Evolutionary conservation across 2,329 filamentous ascomycete genomes (phyloP).

Genomic region (Penicillium sp.): DNA sequence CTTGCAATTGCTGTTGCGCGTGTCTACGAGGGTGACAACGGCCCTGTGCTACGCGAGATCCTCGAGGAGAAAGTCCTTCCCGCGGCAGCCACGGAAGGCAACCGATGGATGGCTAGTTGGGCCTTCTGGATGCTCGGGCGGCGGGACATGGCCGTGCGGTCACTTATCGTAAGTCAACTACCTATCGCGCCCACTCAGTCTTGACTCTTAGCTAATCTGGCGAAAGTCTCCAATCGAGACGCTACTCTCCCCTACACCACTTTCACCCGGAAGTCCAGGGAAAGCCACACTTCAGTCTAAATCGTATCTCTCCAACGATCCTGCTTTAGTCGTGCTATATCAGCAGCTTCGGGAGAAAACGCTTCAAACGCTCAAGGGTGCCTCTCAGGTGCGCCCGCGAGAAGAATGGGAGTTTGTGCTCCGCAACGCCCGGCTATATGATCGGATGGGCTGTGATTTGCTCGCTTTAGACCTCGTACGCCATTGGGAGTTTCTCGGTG

Average conservation of each 20-base stretch:
- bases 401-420: slow-evolving; percentile 86
- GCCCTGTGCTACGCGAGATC: slow-evolving; percentile 65
- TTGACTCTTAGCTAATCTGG: not conserved
- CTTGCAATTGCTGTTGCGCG: slow-evolving; percentile 82
- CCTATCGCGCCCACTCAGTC: not conserved
- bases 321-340: slow-evolving; percentile 81
- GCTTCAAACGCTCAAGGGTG: slow-evolving; percentile 76
- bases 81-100: slow-evolving; percentile 70
- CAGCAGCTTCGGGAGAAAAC: slow-evolving; percentile 75
- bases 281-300: slow-evolving; percentile 57
- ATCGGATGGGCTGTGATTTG: slow-evolving; percentile 88
- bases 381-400: slow-evolving; percentile 68
- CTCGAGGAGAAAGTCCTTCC: slow-evolving; percentile 74
- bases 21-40: slow-evolving; percentile 80
- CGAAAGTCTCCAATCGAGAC: slow-evolving; percentile 69
- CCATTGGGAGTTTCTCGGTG: slow-evolving; percentile 46
- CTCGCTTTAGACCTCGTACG: slow-evolving; percentile 71
- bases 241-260: slow-evolving; percentile 47
- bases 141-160: slow-evolving; percentile 75
- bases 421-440: slow-evolving; percentile 76
- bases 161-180: slow-evolving; percentile 62
- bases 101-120: slow-evolving; percentile 93
- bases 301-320: slow-evolving; percentile 83
- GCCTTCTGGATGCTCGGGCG: slow-evolving; percentile 85
- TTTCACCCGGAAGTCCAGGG: slow-evolving; percentile 59